Evolutionary conservation across 2,329 filamentous ascomycete species (phyloP).

Genomic region (Diaporthe eres): DNA sequence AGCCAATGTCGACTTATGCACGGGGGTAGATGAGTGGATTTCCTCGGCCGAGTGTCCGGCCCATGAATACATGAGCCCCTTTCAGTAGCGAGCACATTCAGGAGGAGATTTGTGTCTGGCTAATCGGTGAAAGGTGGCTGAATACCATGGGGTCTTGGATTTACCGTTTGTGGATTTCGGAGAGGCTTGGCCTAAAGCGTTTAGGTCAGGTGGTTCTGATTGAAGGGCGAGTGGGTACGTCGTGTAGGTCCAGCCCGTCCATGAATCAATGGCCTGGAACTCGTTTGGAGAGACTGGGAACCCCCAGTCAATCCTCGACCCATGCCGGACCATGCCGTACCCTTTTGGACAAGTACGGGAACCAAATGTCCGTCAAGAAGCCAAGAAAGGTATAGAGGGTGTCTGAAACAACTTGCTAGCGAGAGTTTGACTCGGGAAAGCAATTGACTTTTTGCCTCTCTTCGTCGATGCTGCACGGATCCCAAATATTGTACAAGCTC

Average conservation of each 20-base stretch:
- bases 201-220: not conserved
- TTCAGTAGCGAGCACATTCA: not conserved
- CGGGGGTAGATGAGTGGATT: too few species aligned
- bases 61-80: not conserved
- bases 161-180: not conserved
- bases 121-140: not conserved
- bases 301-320: not conserved
- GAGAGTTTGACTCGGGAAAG: not conserved
- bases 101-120: not conserved
- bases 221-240: not conserved
- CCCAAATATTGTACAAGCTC: not conserved
- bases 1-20: not conserved
- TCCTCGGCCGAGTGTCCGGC: not conserved
- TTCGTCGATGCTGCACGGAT: not conserved
- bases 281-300: not conserved
- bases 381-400: not conserved
- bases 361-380: slow-evolving; percentile 1
- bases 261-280: not conserved
- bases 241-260: not conserved
- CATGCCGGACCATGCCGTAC: not conserved
- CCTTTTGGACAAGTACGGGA: slow-evolving; percentile 3
- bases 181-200: not conserved
- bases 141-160: not conserved
- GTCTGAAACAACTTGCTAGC: not conserved
- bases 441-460: too few species aligned